A percentile compares a stretch with the other conserved stretches of the same genome.
Evolutionary conservation across 768 basidiomycete species (phyloP).

Genomic region (Leucocoprinus leucothites): DNA sequence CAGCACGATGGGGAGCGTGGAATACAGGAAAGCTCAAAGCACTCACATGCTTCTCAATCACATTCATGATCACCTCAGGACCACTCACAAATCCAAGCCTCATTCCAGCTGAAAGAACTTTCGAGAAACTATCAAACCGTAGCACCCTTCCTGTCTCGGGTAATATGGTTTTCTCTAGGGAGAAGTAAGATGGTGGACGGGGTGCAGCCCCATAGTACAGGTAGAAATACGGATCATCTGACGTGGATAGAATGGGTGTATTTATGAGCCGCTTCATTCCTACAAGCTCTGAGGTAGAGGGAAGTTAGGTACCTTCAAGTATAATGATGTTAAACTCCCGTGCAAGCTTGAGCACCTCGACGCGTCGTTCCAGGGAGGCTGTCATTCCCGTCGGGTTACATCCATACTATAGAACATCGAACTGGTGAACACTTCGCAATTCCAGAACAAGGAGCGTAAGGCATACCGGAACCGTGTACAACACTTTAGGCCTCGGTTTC

Average conservation of each 20-base stretch:
- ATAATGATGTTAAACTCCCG: constrained; percentile 76
- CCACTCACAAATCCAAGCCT: constrained; percentile 82
- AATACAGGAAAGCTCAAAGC: no score
- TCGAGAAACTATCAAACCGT: constrained; percentile 88
- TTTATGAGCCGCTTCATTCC: no score
- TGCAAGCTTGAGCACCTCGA: constrained; percentile 69
- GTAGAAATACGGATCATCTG: constrained; percentile 81
- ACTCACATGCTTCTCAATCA: constrained; percentile 70
- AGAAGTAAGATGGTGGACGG: constrained; percentile 77
- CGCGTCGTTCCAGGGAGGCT: constrained; percentile 62
- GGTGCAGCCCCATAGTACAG: constrained; percentile 68
- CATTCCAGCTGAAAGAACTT: constrained; percentile 74
- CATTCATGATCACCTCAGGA: constrained; percentile 63
- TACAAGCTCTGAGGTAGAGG: no score
- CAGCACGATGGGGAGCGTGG: no score
- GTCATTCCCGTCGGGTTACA: constrained; percentile 88
- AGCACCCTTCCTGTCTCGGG: constrained; percentile 74
- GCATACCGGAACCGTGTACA: constrained; percentile 79
- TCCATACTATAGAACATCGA: constrained; percentile 59
- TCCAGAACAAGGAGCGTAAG: not conserved
- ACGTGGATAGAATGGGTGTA: not conserved
- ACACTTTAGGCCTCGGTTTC: constrained; percentile 69
- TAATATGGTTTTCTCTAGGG: constrained; percentile 61
- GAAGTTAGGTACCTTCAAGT: constrained; percentile 60
- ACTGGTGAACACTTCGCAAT: not conserved